Base-by-base conservation (phyloP, 495 filamentous ascomycete genomes). In the Penicillium turbatum region DNA sequence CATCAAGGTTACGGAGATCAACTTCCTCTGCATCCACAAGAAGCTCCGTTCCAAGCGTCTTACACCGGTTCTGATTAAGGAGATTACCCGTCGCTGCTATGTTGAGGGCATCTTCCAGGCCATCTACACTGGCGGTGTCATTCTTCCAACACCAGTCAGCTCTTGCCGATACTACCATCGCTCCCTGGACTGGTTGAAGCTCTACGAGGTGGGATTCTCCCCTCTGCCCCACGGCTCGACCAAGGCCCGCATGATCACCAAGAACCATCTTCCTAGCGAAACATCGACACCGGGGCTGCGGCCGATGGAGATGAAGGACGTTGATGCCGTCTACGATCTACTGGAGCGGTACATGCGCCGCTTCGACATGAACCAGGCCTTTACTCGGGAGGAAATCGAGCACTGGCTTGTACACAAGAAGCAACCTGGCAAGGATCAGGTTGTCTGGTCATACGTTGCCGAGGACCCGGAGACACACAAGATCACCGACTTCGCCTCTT, bases 1-100 rank as follows among this genome's bases (percentile, higher is more conserved):
- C 41, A 68, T 97, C 59, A 83, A 84, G 47, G 84, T 85, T 49
- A 91, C 87, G 30, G 93, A 98, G 67, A 91, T 97, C 72, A 97
- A 98, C 73, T 97, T 96, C 76, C 86, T 98, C 47, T 95, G 90
- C 67, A 83, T 97, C 56, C 95, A 97, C 79, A 97, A 96, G 78
- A 97, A 97, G 71, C 83, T 98, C 8, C 88, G 95, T 37, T 83
- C 86, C 12, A 97, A 98, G 72, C 85, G 95, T 10, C 80, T 98
- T 35, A 82, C 93, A 0, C 93, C 93, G 0, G 86, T 96, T 4
- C 81, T 98, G 36, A 98, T 98, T 73, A 95, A 97, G 66, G 93
- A 97, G 66, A 90, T 98, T 65, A 97, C 93, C 9, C 85, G 93
- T 16, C 82, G 89, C 43, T 92, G 89, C 74, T 92, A 97, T 67